Evolutionary conservation across 148 eudicot genomes (phyloP), one percentile per base, ranked within the genome.

Genomic region (Polygonum aviculare): DNA sequence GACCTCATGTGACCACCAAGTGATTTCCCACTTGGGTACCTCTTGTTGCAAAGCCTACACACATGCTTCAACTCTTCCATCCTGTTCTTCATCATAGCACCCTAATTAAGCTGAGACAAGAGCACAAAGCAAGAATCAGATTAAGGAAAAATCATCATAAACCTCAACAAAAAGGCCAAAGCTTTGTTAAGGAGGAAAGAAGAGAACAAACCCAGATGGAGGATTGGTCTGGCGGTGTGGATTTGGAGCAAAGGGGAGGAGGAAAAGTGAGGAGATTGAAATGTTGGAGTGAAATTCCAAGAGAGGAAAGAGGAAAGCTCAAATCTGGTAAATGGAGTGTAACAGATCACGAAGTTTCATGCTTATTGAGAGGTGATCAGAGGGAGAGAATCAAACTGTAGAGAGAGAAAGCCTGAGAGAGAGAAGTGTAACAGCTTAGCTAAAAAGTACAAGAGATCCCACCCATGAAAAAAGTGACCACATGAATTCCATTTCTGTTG

Each of bases 1-100:
- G 94, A 88, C 90, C 96, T 91, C 89, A 88, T 91, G 80, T 89
- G 96, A 38, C 96, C 98, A 7, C 96, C 98, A 49, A 93, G 76
- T 22, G 98, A 89, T 77, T 89, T 90, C 48, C 98, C 98, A 90
- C 90, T 83, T 48, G 93, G 90, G 78, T 69, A 93, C 44, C 80
- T 83, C 76, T 86, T 90, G 77, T 75, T 71, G 63, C 98, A 93
- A 4, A 86, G 81, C 76, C 76, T 89, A 80, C 98, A 93, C 10
- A 87, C 86, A 78, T 81, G 85, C 73, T 41, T 41, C 5, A 69
- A 38, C 65, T 76, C 77, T 76, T 77, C 83, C 73, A 86, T 94
- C 88, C 15, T 45, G 2, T 45, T 10, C 48, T 6, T 52, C 1
- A 52, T 52, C 57, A 52, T 52, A 52, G 19, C 57, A 16, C 21